A percentile compares a stretch with the other conserved stretches of the same genome.
Evolutionary conservation across 2,329 filamentous ascomycete species (phyloP).

Genomic region (Cylindrodendrum hubeiense): DNA sequence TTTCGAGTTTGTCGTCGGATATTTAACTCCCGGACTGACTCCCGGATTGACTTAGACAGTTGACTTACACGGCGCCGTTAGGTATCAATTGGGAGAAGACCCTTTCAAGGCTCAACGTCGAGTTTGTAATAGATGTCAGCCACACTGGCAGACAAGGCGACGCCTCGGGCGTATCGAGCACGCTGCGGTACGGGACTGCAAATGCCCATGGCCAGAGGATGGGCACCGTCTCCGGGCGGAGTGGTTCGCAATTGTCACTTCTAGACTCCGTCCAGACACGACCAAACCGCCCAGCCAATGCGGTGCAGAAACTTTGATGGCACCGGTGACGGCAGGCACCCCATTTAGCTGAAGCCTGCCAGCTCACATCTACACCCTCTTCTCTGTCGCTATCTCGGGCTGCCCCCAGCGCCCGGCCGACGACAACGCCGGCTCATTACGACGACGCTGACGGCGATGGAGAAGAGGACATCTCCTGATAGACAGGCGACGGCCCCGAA

Average conservation of each 20-base stretch:
- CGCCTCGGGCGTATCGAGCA: neutral
- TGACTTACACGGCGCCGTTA: conserved; percentile 7
- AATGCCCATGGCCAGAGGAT: neutral
- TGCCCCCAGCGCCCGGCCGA: neutral
- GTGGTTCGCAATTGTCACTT: conserved; percentile 6
- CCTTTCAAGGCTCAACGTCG: conserved; percentile 17
- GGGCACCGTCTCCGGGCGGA: neutral
- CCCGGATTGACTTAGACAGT: too few species aligned
- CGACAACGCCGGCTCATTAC: neutral
- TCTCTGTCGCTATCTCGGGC: neutral
- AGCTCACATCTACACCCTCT: conserved; percentile 4
- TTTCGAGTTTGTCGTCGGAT: neutral
- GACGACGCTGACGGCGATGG: neutral
- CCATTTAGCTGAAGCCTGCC: neutral
- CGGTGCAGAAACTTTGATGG: neutral
- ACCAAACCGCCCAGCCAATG: neutral
- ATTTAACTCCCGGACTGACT: conserved; percentile 10
- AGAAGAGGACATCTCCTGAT: neutral
- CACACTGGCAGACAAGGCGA: neutral
- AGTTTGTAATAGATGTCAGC: neutral
- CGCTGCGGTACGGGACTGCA: neutral
- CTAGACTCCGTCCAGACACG: neutral
- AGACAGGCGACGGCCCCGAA: neutral
- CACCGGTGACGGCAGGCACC: neutral
- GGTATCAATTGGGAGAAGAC: conserved; percentile 27